Base-by-base conservation (phyloP, 768 basidiomycete species). In the Mycena olivaceomarginata region DNA sequence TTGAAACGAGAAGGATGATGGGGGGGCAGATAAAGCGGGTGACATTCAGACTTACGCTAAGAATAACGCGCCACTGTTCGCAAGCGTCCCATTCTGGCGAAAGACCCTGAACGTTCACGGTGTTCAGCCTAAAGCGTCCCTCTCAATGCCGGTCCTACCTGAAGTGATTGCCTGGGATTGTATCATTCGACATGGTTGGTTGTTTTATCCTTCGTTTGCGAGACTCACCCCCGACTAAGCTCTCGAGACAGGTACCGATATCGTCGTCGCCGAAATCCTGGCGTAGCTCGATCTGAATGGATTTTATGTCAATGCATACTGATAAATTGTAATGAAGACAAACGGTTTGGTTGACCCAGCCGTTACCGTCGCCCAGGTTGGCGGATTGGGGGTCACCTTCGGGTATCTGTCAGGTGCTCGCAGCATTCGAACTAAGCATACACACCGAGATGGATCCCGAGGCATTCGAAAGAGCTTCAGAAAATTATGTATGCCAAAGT, bases 221-320 rank as follows among this genome's bases (percentile, higher is more conserved):
- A 45, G 18, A 45, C 63, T 65, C 43, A 65, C 63, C 63, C 45
- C 63, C 63, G 11, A 65, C 43, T 8, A 65, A 65, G 13, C 91
- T 91, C 82, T 96, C 94, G 69, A 90, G 78, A 82, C 95, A 96
- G 6, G 94, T 93, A 0, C 95, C 95, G 25, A 94, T 80, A n/a
- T 90, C 86, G 1, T 90, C 90, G 77, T 95, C 89, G 5, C 89
- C 89, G 80, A 91, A 96, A 78, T 95, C 90, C 88, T 91, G 92
- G 45, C 95, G 88, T 6, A 95, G 87, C 37, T 93, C 93, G 18
- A 92, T 91, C 94, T 93, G 77, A 78, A 20, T 16, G 53, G 41
- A 40, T 43, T 31, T 51, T 25, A 59, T 46, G 39, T 70, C 53
- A 16, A 20, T 16, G 11, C 46, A 37, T 74, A 41, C 68, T 63